Evolutionary conservation across 2,329 filamentous ascomycete genomes (phyloP).

Genomic region (Apiospora phragmitis): DNA sequence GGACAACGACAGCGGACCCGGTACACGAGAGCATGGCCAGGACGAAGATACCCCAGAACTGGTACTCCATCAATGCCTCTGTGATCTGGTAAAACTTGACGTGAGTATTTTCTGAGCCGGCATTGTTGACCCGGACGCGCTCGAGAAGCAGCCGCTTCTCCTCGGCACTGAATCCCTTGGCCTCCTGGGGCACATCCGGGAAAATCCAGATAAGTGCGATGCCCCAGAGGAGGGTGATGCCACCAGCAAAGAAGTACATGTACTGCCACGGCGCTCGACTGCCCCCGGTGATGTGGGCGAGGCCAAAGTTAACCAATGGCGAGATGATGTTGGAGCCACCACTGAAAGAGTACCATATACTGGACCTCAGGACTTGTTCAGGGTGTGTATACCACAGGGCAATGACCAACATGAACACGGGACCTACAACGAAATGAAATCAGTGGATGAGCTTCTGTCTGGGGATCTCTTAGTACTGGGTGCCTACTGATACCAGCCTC

Average conservation of each 20-base stretch:
- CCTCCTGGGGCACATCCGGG: conserved; percentile 30
- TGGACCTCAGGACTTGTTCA: conserved; percentile 38
- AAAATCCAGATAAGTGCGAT: conserved; percentile 28
- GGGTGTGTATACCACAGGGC: conserved; percentile 40
- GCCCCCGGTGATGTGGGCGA: conserved; percentile 31
- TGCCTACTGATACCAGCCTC: conserved; percentile 31
- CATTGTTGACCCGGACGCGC: conserved; percentile 30
- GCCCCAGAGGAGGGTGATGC: conserved; percentile 27
- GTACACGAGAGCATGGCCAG: conserved; percentile 32
- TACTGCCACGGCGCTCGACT: conserved; percentile 32
- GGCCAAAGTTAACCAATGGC: conserved; percentile 35
- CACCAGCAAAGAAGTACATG: conserved; percentile 37
- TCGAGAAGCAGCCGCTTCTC: conserved; percentile 27
- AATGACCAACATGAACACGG: conserved; percentile 38
- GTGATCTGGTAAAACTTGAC: conserved; percentile 29
- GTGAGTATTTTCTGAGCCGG: conserved; percentile 26
- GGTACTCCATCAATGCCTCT: conserved; percentile 29
- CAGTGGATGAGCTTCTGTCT: neutral
- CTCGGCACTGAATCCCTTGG: conserved; percentile 30
- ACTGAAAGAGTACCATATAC: conserved; percentile 39
- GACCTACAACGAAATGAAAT: conserved; percentile 13
- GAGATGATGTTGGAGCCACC: conserved; percentile 36
- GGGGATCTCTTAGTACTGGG: too few species aligned
- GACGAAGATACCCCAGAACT: conserved; percentile 31
- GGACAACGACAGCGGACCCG: conserved; percentile 30